Evolutionary conservation across 306 rosid species (phyloP), one percentile per base, ranked within the genome.

Genomic region (Sechiopsis laciniata): DNA sequence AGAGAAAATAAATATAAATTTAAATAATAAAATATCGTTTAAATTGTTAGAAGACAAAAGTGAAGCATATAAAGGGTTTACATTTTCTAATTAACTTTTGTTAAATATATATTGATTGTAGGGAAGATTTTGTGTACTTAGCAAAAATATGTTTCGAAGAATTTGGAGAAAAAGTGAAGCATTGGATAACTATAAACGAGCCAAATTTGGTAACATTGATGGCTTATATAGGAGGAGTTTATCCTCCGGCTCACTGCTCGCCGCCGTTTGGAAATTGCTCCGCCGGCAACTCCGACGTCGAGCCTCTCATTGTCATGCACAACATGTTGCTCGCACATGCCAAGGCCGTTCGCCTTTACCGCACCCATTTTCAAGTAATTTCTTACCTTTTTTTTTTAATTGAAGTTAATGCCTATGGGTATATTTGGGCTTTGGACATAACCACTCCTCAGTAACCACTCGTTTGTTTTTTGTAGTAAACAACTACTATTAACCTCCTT

Each of bases 211-310:
- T 61, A 40, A 35, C 77, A 35, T 70, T 78, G 17, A 50, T 72
- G 72, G 86, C 58, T 22, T 87, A 60, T 75, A 32, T 62, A 1
- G 60, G 14, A 37, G 90, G 90, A 74, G 20, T 0, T 45, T 82
- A 56, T 54, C 78, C 96, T 2, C 91, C 96, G 0, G 83, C 57
- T 54, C 89, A 52, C 12, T 90, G 96, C 72, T 86, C 93, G 0
- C 78, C 62, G 0, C 91, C 96, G 2, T 90, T 86, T 71, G 96
- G 96, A 76, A 86, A 83, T n/a, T 90, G 96, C 53, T 52, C 77
- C 9, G 8, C 7, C 7, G 96, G 93, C 37, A 76, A 88, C 73
- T 84, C 96, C 1, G 85, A 84, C 55, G 48, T 55, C 42, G 94
- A 90, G 87, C 91, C 91, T 74, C 91, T 88, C 45, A 26, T 80